Base-by-base conservation (phyloP, 2,329 filamentous ascomycete species). In the Ophiostoma sp. region DNA sequence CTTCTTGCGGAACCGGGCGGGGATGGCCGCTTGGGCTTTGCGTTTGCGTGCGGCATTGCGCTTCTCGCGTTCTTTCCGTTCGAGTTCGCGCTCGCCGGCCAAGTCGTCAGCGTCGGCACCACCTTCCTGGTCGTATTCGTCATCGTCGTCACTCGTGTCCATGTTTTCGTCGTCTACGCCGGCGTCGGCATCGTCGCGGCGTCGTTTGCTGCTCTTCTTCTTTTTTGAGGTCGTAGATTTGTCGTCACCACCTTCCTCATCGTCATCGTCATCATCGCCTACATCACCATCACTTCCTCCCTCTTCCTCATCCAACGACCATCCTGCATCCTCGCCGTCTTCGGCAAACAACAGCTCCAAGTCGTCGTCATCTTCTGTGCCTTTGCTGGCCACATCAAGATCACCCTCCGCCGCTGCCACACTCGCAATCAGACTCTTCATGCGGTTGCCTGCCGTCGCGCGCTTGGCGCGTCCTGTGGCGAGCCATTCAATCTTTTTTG, bases 1-100 rank as follows among this genome's bases (percentile, higher is more conserved):
- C 80, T 90, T 94, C 81, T 95, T 95, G 75, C 91, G 85, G 78
- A 91, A 91, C 76, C 88, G 88, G 72, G 88, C 88, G 5, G 92
- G 90, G 74, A 94, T 90, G 36, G 89, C 90, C 74, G 94, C 90
- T 78, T 93, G 90, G 1, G 91, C 89, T 79, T 95, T 97, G 77
- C 94, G 90, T 82, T 97, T 97, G 80, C 93, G 84, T 69, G 86
- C 93, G 2, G 87, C 89, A 73, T 87, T 82, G 78, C 85, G 88
- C 78, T 92, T 91, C 74, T 88, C 89, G 77, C 90, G 91, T 73
- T 92, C 93, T 77, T 92, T 89, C 76, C 89, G 91, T 82, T 96
- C 90, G 72, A 99, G 82, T 82, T 97, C 94, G 78, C 91, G 92
- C 83, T 99, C 96, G 45, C 96, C 96, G 73, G 93, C 93, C 4